Base-by-base conservation (phyloP, 2,329 filamentous ascomycete species). In the Fusarium abutilonis region DNA sequence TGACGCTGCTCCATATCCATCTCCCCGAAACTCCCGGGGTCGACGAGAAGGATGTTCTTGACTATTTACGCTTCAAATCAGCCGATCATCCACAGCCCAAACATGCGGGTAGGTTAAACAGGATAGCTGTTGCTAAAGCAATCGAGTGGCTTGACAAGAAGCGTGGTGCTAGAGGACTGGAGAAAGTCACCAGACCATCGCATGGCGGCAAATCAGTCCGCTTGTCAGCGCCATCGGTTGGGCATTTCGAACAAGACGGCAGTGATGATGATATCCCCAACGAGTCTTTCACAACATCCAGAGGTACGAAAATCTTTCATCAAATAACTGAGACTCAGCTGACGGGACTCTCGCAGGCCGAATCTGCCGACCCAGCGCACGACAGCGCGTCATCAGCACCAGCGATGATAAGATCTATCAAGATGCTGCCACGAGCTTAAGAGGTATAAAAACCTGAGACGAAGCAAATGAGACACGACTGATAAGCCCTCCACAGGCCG, bases 101-200 rank as follows among this genome's bases (percentile, higher is more conserved):
- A 4, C 35, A 8, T 4, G 9, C 26, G 1, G 26, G 15, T 2
- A 7, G 8, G 2, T 8, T 60, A 6, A 60, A 15, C 23, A 26
- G 0, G 2, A 15, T 19, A 6, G 26, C 38, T 0, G 19, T 60
- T 1, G 29, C 26, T 2, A 42, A 55, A 3, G 57, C 56, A 1
- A 4, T 10, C 13, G 23, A 42, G 2, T 60, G 57, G 56, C 17
- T 60, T 3, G 11, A 26, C 3, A 55, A 55, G 1, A 48, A 52
- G 13, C 26, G 54, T 28, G 4, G 26, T 9, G 10, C 26, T 28
- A 10, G 26, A 4, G 26, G 19, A 19, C 19, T 19, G 19, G 19
- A 19, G 19, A 19, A 28, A 28, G 26, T 10, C 26, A 32, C 10
- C 6, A 11, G 31, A 14, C 11, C 13, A 28, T 13, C 10, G 31